phyloP scores from a whole-genome alignment of 2,329 filamentous ascomycete species.

The Ophiosphaerella herpotricha region DNA sequence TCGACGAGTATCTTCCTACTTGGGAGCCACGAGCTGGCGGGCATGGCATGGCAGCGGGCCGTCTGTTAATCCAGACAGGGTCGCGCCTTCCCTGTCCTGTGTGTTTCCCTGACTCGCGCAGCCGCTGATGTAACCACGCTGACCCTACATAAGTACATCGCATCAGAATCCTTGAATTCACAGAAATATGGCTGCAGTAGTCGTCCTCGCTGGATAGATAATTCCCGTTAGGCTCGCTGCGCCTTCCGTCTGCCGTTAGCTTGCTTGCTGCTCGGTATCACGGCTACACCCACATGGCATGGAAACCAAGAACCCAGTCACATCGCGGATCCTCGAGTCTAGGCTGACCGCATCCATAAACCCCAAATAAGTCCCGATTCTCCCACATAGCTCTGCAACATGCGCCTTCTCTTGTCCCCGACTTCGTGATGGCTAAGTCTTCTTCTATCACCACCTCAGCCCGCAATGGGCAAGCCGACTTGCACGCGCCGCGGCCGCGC shows the following conservation, averaged over 20 bases:
- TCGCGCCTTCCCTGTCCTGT: conserved; percentile 12
- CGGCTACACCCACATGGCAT: conserved; percentile 9
- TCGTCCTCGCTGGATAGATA: not conserved
- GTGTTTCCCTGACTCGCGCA: conserved; percentile 15
- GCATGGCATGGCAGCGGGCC: conserved; percentile 22
- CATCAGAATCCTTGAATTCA: not conserved
- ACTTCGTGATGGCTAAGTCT: conserved; percentile 39
- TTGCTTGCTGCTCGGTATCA: conserved; percentile 11
- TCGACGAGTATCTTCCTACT: conserved; percentile 12
- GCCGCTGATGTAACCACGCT: conserved; percentile 12
- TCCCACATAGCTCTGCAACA: conserved; percentile 19
- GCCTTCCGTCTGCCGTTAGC: not conserved
- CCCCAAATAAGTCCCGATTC: conserved; percentile 1
- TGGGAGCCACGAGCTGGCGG: conserved; percentile 10
- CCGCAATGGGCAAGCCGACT: conserved; percentile 31
- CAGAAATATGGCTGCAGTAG: conserved; percentile 1
- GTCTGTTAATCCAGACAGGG: conserved; percentile 22
- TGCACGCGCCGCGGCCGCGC: conserved; percentile 42
- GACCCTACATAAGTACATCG: no score
- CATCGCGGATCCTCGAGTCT: conserved; percentile 30
- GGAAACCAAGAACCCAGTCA: conserved; percentile 21
- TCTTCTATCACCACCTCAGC: conserved; percentile 31
- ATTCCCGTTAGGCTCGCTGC: not conserved
- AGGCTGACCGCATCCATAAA: conserved; percentile 34
- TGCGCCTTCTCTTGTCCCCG: conserved; percentile 17